Evolutionary conservation across 2,329 filamentous ascomycete genomes (phyloP), one percentile per base, ranked within the genome.

Genomic region (Mollisia scopiformis): DNA sequence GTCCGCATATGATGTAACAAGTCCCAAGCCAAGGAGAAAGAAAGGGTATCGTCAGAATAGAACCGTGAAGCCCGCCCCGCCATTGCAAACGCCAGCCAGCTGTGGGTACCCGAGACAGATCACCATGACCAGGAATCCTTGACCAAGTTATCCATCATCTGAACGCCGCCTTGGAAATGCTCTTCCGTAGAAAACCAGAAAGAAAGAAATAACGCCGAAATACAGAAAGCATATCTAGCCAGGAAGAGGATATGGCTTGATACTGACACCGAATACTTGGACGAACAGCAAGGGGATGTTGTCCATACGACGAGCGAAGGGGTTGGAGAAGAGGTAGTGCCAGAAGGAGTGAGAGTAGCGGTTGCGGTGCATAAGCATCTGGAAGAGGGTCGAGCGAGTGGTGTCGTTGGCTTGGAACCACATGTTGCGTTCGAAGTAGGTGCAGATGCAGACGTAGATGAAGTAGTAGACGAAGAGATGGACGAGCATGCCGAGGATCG

Each of bases 331-430:
- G 43, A 46, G 14, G 30, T 21, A 46, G 19, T 53, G 50, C 19
- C 43, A 28, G 41, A 60, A 25, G 13, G 54, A 53, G n/a, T 49
- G 37, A 23, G 43, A 41, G 7, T 50, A 35, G 25, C 41, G 25
- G 6, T 50, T 41, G 14, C 23, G 11, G 14, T 27, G 30, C 7
- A 58, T 35, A 16, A 51, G 30, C 6, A 39, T 14, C 19, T 33
- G 37, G 31, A 50, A 10, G 10, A 62, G 21, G 31, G 16, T 50
- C 3, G 30, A 16, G 11, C 63, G 57, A 49, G 60, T 55, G 7
- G 39, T 10, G 7, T 62, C 58, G 49, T 65, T 62, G 8, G 63
- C 63, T 23, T 6, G 25, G 16, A 58, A 27, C 63, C 63, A 65
- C 11, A 57, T 49, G 7, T 61, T 43, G 16, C 59, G 46, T 41